Percentiles rank a stretch among this genome's conserved stretches.
These are phyloP conservation scores for Xylaria longipes DNA, from an alignment of 495 filamentous ascomycete species.

Conservation along the genomic window DNA sequence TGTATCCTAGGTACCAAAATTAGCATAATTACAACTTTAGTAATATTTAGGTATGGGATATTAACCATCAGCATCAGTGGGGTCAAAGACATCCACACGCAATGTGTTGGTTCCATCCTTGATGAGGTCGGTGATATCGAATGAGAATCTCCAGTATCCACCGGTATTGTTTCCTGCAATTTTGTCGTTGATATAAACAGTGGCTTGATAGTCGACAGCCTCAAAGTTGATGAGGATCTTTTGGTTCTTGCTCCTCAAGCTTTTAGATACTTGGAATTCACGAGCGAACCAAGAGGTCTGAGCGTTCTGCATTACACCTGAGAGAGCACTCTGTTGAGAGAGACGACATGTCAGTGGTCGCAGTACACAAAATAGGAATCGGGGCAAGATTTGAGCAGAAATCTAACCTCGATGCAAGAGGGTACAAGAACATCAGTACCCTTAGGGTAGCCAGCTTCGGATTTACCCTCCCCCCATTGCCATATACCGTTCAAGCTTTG, in stretches of 20 bases:
- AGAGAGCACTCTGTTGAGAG: constrained; percentile 39
- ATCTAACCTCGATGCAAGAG: constrained; percentile 65
- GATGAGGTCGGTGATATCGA: constrained; percentile 64
- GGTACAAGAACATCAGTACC: constrained; percentile 63
- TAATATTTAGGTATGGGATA: background rate
- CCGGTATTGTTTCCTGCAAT: constrained; percentile 62
- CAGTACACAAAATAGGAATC: background rate
- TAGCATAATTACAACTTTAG: background rate
- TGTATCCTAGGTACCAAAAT: constrained; percentile 34
- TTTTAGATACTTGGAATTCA: constrained; percentile 57
- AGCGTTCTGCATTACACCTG: constrained; percentile 59
- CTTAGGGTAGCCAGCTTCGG: constrained; percentile 50
- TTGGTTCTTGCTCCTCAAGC: constrained; percentile 41
- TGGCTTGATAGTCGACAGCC: constrained; percentile 72
- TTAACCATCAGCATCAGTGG: constrained; percentile 59
- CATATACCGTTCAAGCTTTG: constrained; percentile 70
- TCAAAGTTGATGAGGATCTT: constrained; percentile 68
- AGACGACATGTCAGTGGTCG: background rate
- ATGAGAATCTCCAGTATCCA: constrained; percentile 66
- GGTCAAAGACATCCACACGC: constrained; percentile 69
- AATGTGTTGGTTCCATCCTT: constrained; percentile 58
- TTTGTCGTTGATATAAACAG: constrained; percentile 66
- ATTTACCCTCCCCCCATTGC: constrained; percentile 62
- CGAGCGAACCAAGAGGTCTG: constrained; percentile 68
- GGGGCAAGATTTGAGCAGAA: constrained; percentile 16